These are phyloP conservation scores for Aspergillus uvarum DNA, from an alignment of 2,329 filamentous ascomycete species.

Conservation along the genomic window DNA sequence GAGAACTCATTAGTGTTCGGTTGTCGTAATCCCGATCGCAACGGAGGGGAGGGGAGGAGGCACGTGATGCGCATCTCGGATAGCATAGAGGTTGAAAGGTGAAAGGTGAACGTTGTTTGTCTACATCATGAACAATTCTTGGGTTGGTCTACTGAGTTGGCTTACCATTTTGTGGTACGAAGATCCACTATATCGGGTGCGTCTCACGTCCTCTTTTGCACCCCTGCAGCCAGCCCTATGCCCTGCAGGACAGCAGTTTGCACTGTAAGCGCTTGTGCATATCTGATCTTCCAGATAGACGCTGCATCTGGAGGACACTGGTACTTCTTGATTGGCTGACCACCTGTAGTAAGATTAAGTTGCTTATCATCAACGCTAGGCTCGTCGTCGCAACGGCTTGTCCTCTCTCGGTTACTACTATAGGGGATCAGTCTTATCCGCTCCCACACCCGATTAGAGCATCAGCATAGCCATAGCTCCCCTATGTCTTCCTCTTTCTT, in stretches of 20 bases:
- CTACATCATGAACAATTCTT: too few species aligned
- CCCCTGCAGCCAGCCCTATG: neutral
- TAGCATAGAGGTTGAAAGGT: neutral
- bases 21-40: neutral
- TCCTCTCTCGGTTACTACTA: neutral
- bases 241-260: neutral
- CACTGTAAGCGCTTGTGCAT: neutral
- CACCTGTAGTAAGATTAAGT: neutral
- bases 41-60: neutral
- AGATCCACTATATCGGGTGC: neutral
- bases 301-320: too few species aligned
- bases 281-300: neutral
- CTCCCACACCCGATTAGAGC: neutral
- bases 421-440: neutral
- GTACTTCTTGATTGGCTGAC: too few species aligned
- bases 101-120: neutral
- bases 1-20: neutral
- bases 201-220: too few species aligned
- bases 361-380: neutral
- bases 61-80: neutral
- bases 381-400: neutral
- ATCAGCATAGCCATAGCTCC: neutral
- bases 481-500: slow-evolving; percentile 37
- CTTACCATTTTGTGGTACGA: neutral
- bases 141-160: too few species aligned